These are phyloP conservation scores for Globisporangium nodosum DNA, from an alignment of 352 stramenopile genomes.

Conservation along the genomic window DNA sequence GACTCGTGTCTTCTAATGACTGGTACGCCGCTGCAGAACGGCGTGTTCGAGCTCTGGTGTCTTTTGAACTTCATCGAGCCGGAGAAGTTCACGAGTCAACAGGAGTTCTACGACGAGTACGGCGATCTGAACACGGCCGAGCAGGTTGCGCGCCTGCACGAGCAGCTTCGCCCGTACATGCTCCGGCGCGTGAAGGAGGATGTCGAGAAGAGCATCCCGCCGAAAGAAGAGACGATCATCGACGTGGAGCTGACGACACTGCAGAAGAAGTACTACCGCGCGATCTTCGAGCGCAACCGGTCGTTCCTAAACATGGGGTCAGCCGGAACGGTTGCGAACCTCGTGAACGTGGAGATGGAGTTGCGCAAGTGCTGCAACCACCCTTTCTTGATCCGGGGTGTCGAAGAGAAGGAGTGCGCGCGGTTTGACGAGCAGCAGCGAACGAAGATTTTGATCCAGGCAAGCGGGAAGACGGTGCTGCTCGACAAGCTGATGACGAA, in stretches of 20 bases:
- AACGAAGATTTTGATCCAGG: slow-evolving; percentile 75
- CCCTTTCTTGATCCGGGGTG: slow-evolving; percentile 96
- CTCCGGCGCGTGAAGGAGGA: slow-evolving; percentile 99
- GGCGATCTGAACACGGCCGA: slow-evolving; percentile 94
- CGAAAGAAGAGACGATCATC: slow-evolving; percentile 99
- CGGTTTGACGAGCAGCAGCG: slow-evolving; percentile 61
- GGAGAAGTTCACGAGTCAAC: slow-evolving; percentile 93
- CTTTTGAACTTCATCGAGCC: slow-evolving; percentile 98
- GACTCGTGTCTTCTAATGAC: slow-evolving; percentile 95
- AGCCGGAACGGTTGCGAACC: slow-evolving; percentile 90
- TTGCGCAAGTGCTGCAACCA: slow-evolving; percentile 99
- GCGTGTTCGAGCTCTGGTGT: slow-evolving; percentile 99
- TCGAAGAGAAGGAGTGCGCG: slow-evolving; percentile 97
- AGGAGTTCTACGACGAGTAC: slow-evolving; percentile 95
- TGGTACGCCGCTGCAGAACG: slow-evolving; percentile 98
- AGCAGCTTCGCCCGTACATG: slow-evolving; percentile 98
- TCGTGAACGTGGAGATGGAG: slow-evolving; percentile 99
- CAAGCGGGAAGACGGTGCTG: slow-evolving; percentile 97
- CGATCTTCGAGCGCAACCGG: slow-evolving; percentile 99
- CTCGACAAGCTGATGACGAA: slow-evolving; percentile 99
- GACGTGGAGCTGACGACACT: slow-evolving; percentile 99
- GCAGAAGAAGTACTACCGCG: slow-evolving; percentile 96
- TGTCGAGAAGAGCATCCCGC: slow-evolving; percentile 99
- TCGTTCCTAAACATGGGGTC: slow-evolving; percentile 86
- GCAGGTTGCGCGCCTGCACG: slow-evolving; percentile 95